Conservation (phyloP, 495 filamentous ascomycete species). For the Neurospora africana region DNA sequence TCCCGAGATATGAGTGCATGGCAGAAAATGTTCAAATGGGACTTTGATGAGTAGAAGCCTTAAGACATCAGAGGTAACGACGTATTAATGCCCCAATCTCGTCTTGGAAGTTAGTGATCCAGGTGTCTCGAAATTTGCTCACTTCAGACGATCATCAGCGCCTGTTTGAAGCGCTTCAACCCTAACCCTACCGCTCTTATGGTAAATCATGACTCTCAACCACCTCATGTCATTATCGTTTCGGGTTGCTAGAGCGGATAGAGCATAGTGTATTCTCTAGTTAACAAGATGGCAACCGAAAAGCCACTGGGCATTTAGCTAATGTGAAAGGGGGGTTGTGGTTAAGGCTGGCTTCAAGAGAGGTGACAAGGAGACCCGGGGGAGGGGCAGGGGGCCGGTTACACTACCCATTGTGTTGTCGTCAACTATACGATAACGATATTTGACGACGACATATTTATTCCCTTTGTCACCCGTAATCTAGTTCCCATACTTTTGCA, state of each 20-base stretch:
- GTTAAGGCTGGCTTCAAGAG: background rate
- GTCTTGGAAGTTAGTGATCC: background rate
- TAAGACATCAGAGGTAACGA: background rate
- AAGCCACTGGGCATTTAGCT: background rate
- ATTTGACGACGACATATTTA: too few species aligned
- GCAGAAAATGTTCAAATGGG: background rate
- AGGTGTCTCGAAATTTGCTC: background rate
- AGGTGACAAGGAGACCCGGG: too few species aligned
- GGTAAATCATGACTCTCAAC: background rate
- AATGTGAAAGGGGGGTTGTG: background rate
- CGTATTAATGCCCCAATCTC: background rate
- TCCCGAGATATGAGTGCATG: background rate
- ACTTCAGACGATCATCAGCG: background rate
- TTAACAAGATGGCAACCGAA: background rate
- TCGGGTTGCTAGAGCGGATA: background rate
- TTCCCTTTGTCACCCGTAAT: too few species aligned
- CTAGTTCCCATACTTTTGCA: too few species aligned
- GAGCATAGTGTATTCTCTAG: background rate
- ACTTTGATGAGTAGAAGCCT: background rate
- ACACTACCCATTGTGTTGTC: background rate
- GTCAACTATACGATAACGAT: too few species aligned
- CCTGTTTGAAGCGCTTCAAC: background rate
- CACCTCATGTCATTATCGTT: background rate
- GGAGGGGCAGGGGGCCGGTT: too few species aligned
- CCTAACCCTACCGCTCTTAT: background rate